Evolutionary conservation across 495 filamentous ascomycete species (phyloP).

Genomic region (Diplogelasinospora grovesii): DNA sequence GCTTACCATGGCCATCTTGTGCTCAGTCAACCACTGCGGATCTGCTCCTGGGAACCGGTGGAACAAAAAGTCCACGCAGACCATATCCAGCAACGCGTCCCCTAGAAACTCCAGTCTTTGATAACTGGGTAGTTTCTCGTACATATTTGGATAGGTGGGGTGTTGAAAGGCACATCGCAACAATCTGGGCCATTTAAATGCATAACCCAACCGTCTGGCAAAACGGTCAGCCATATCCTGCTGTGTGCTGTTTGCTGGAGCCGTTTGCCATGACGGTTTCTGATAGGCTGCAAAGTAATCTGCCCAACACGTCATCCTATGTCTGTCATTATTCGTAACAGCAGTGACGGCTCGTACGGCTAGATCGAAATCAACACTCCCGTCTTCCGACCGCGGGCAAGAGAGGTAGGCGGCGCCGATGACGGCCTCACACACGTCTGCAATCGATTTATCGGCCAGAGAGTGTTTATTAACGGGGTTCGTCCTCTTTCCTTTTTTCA

Average conservation of each 20-base stretch:
- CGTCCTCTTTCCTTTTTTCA: constrained; percentile 46
- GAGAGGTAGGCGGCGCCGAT: constrained; percentile 84
- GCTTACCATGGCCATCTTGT: constrained; percentile 99
- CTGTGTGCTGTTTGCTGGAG: constrained; percentile 52
- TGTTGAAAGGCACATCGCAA: constrained; percentile 84
- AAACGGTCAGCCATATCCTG: constrained; percentile 61
- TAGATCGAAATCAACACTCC: constrained; percentile 54
- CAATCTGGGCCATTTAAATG: constrained; percentile 72
- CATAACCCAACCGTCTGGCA: constrained; percentile 61
- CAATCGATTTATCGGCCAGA: constrained; percentile 84
- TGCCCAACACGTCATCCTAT: constrained; percentile 57
- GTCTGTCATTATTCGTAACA: constrained; percentile 61
- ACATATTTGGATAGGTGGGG: constrained; percentile 64
- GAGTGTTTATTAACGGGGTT: constrained; percentile 44
- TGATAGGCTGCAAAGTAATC: constrained; percentile 70
- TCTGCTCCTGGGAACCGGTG: constrained; percentile 68
- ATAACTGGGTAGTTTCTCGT: constrained; percentile 77
- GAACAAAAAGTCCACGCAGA: constrained; percentile 74
- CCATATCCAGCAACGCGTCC: constrained; percentile 85
- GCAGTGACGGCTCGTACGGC: constrained; percentile 78
- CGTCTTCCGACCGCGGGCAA: too few species aligned
- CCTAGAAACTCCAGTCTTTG: constrained; percentile 92
- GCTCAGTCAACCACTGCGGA: constrained; percentile 96
- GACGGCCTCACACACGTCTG: constrained; percentile 94
- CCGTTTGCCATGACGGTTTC: constrained; percentile 65